phyloP scores from a whole-genome alignment of 2,329 filamentous ascomycete genomes.

The Neobulgaria alba region DNA sequence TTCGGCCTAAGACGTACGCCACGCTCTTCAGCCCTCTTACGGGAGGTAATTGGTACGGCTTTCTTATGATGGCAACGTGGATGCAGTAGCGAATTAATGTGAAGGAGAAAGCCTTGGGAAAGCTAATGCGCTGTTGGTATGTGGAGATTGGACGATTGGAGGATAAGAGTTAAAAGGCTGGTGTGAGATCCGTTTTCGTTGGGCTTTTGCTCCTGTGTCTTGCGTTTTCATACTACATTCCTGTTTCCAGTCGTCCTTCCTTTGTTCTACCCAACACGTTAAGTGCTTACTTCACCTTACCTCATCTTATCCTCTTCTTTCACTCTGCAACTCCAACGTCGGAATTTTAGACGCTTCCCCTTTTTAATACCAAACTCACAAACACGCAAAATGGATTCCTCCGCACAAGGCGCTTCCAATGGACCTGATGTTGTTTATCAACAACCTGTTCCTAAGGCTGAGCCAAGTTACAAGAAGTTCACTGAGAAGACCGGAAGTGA shows the following conservation, averaged over 20 bases:
- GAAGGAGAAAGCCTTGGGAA: too few relatives aligned
- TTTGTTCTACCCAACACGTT: too few relatives aligned
- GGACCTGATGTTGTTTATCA: background rate
- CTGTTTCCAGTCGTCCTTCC: background rate
- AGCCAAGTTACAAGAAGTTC: constrained; percentile 9
- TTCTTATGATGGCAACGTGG: background rate
- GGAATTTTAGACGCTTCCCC: constrained; percentile 1
- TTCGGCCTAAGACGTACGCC: background rate
- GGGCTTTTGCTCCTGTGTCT: background rate
- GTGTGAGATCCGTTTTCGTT: background rate
- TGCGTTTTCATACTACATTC: background rate
- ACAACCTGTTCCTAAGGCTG: constrained; percentile 1
- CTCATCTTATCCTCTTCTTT: background rate
- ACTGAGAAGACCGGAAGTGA: constrained; percentile 12
- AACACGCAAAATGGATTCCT: background rate
- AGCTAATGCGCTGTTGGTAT: background rate
- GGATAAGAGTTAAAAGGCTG: too few relatives aligned
- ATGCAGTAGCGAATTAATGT: background rate
- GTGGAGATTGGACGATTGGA: too few relatives aligned
- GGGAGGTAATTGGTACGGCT: background rate
- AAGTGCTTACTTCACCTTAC: too few relatives aligned
- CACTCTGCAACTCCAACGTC: background rate
- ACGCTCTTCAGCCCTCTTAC: background rate
- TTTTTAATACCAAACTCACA: background rate
- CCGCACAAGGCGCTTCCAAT: background rate